Evolutionary conservation across 1,284 basidiomycete genomes (phyloP).

Genomic region (Sanghuangporus weigelae): DNA sequence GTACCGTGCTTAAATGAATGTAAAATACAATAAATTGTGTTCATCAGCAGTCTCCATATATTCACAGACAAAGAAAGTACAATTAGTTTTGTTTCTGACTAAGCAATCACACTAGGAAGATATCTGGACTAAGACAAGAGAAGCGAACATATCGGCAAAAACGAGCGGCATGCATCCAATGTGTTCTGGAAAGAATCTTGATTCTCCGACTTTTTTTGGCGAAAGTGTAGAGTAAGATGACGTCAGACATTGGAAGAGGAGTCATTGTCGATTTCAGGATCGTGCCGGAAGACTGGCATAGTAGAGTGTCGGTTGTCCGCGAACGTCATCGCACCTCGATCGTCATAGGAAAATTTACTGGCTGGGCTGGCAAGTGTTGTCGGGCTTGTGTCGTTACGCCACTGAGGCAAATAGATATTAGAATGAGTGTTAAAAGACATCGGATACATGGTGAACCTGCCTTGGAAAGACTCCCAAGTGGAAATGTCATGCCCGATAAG

Average conservation of each 20-base stretch:
- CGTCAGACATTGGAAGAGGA: not conserved
- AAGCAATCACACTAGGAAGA: too few relatives aligned
- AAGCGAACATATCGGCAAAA: too few relatives aligned
- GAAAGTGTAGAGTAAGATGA: not conserved
- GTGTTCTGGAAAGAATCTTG: not conserved
- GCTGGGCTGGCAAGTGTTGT: conserved; percentile 8
- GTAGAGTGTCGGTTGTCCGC: not conserved
- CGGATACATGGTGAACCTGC: not conserved
- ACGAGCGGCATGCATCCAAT: too few relatives aligned
- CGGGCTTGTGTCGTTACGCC: not conserved
- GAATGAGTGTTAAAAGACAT: not conserved
- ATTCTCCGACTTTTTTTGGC: not conserved
- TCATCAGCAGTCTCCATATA: too few relatives aligned
- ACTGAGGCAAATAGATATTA: not conserved
- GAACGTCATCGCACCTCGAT: not conserved
- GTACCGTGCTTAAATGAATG: too few relatives aligned
- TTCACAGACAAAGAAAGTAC: too few relatives aligned
- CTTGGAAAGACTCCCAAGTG: conserved; percentile 6
- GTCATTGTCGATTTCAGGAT: not conserved
- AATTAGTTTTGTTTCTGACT: too few relatives aligned
- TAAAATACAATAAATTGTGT: too few relatives aligned
- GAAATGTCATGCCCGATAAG: conserved; percentile 6
- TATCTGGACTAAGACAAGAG: too few relatives aligned
- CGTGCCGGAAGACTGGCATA: not conserved
- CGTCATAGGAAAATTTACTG: not conserved